A percentile compares a stretch with the other conserved stretches of the same genome.
Conservation (phyloP, 78 protist species). For the Speleostelium caveatum region DNA sequence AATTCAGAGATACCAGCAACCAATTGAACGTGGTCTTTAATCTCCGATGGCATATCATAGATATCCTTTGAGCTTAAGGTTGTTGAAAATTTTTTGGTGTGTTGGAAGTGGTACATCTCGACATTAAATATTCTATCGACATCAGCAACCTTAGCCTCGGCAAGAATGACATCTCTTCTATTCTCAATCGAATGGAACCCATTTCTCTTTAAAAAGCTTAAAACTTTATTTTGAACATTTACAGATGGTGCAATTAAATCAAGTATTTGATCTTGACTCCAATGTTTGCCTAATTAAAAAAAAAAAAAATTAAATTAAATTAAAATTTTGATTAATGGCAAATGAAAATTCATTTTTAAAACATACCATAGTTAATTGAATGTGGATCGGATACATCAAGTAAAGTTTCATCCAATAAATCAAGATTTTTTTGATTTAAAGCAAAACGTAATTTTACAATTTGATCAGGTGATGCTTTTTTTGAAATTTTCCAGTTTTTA, state of each 20-base stretch:
- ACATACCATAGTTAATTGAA: background rate
- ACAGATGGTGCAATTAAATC: slow-evolving; percentile 50
- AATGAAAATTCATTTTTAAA: no score
- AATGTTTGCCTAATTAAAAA: slow-evolving; percentile 15
- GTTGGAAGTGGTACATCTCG: slow-evolving; percentile 46
- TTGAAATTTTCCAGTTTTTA: no score
- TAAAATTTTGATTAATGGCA: background rate
- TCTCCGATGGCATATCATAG: slow-evolving; percentile 15
- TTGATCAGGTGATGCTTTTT: background rate
- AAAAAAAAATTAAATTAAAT: no score
- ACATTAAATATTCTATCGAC: slow-evolving; percentile 21
- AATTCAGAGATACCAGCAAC: slow-evolving; percentile 71
- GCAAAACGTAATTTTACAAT: background rate
- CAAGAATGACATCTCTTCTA: slow-evolving; percentile 20
- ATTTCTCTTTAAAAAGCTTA: background rate
- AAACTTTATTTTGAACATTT: background rate
- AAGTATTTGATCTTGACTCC: slow-evolving; percentile 12
- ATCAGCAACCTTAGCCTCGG: slow-evolving; percentile 23
- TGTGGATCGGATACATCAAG: background rate
- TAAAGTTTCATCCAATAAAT: no score
- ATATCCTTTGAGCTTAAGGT: slow-evolving; percentile 4
- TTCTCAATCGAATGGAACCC: slow-evolving; percentile 22
- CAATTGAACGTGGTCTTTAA: slow-evolving; percentile 1
- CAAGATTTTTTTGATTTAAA: background rate
- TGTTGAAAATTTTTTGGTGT: background rate